Conservation (phyloP, 106 monocot genomes). For the Triglochin maritima region DNA sequence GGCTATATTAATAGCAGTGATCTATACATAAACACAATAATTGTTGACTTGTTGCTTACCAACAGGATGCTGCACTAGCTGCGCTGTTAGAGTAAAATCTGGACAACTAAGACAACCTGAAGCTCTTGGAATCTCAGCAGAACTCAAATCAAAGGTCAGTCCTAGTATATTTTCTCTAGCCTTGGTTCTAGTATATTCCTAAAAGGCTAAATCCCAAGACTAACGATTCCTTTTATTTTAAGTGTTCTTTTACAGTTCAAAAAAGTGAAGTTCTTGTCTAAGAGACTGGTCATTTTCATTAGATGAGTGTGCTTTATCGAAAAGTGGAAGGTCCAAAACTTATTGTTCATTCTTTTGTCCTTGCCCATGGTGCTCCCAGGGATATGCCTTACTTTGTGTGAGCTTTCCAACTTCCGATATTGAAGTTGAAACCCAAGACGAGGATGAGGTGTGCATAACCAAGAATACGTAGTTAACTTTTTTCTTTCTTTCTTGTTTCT, state of each 20-base stretch:
- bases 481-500: background rate
- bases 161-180: background rate
- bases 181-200: background rate
- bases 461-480: background rate
- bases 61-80: slow-evolving; percentile 94
- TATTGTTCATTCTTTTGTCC: background rate
- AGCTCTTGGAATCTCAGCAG: slow-evolving; percentile 92
- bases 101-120: slow-evolving; percentile 91
- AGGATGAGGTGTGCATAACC: slow-evolving; percentile 62
- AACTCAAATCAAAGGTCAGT: slow-evolving; percentile 68
- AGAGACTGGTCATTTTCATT: background rate
- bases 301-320: background rate
- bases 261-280: background rate
- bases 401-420: slow-evolving; percentile 88
- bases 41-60: background rate
- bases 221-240: background rate
- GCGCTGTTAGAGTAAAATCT: slow-evolving; percentile 89
- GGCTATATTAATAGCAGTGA: background rate
- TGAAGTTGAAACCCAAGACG: slow-evolving; percentile 97
- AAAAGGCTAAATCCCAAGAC: background rate
- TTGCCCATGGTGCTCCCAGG: slow-evolving; percentile 22
- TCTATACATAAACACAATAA: background rate
- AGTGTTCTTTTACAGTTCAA: background rate
- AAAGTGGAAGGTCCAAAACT: background rate
- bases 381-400: slow-evolving; percentile 94